Percentiles rank a stretch among this genome's conserved stretches.
Conservation (phyloP, 352 stramenopile genomes). For the Phytophthora idaei region DNA sequence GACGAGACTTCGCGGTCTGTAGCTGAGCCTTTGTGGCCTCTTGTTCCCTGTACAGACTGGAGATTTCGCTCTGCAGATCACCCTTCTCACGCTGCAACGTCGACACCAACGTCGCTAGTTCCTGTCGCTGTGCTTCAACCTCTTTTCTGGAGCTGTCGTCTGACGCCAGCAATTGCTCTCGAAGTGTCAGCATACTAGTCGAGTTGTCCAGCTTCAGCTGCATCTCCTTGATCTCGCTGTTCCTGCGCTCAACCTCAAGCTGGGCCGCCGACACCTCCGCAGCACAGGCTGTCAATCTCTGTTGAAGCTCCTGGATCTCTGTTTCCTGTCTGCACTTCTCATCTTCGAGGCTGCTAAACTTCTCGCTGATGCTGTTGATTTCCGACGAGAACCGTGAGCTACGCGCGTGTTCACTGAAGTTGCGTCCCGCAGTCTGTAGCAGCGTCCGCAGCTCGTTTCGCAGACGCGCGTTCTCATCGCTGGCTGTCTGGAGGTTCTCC, state of each 20-base stretch:
- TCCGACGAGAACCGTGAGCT: slow-evolving; percentile 34
- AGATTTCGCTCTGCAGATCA: slow-evolving; percentile 33
- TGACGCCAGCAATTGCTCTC: slow-evolving; percentile 58
- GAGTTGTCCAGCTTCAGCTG: slow-evolving; percentile 56
- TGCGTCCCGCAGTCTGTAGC: slow-evolving; percentile 11
- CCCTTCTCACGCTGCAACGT: slow-evolving; percentile 54
- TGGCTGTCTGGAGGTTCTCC: slow-evolving; percentile 50
- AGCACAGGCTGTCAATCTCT: slow-evolving; percentile 33
- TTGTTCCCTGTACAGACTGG: slow-evolving; percentile 33
- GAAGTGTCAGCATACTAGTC: slow-evolving; percentile 40
- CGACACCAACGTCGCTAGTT: slow-evolving; percentile 46
- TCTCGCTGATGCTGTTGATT: slow-evolving; percentile 38
- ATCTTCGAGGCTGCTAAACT: slow-evolving; percentile 38
- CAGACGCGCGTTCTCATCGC: slow-evolving; percentile 48
- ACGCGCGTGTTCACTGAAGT: slow-evolving; percentile 8
- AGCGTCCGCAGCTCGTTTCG: slow-evolving; percentile 43
- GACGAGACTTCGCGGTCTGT: slow-evolving; percentile 40
- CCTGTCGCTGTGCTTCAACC: slow-evolving; percentile 48
- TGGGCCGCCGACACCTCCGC: slow-evolving; percentile 33
- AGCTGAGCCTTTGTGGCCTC: slow-evolving; percentile 38
- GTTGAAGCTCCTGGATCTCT: slow-evolving; percentile 42
- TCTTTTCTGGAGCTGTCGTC: slow-evolving; percentile 52
- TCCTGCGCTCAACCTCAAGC: slow-evolving; percentile 53
- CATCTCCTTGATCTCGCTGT: slow-evolving; percentile 53
- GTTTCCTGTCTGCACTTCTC: slow-evolving; percentile 38